Evolutionary conservation across 495 filamentous ascomycete genomes (phyloP).

Genomic region (Rhizodiscina lignyota): DNA sequence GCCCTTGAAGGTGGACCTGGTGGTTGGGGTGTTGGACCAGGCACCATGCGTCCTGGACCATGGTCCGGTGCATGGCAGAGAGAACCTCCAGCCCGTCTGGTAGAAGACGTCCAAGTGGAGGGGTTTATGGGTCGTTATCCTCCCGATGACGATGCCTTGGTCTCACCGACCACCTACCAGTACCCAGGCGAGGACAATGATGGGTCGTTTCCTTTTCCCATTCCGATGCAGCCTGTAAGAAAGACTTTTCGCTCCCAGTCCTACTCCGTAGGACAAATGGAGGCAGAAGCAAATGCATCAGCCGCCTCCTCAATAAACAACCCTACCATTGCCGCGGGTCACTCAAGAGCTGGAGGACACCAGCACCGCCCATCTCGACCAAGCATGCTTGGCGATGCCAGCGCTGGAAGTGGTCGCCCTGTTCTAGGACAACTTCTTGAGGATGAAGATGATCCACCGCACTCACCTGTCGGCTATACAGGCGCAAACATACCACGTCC

Average conservation of each 20-base stretch:
- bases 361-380: conserved; percentile 72
- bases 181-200: not conserved
- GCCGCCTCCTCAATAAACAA: conserved; percentile 23
- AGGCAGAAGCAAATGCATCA: conserved; percentile 36
- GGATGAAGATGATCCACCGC: not conserved
- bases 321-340: not conserved
- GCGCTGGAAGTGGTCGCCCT: conserved; percentile 9
- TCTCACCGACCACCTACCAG: conserved; percentile 6
- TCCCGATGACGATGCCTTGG: conserved; percentile 7
- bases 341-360: too few species aligned
- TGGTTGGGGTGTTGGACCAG: conserved; percentile 3
- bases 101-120: too few species aligned
- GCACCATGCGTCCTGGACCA: too few species aligned
- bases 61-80: not conserved
- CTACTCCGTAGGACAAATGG: conserved; percentile 86
- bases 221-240: conserved; percentile 4
- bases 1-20: conserved; percentile 1
- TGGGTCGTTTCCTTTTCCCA: not conserved
- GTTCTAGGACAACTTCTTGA: not conserved
- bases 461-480: not conserved
- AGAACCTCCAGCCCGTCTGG: too few species aligned
- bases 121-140: too few species aligned
- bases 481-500: too few species aligned
- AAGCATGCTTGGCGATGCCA: conserved; percentile 67
- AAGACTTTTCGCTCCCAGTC: conserved; percentile 59